A percentile compares a stretch with the other conserved stretches of the same genome.
Conservation (phyloP, 2,329 filamentous ascomycete species). For the Emmonsia crescens region DNA sequence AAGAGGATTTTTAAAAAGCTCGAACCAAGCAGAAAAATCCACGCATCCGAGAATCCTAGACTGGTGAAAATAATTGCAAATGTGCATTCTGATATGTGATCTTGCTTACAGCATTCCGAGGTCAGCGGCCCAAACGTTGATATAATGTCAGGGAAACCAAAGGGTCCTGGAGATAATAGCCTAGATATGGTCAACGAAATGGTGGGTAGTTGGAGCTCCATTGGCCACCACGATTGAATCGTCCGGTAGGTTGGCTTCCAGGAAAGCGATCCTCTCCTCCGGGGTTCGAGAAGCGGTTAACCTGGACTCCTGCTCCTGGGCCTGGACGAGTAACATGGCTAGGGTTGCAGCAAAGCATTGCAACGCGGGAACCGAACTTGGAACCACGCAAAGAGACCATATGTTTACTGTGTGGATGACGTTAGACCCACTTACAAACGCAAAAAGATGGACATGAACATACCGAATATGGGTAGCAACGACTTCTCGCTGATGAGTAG, state of each 20-base stretch:
- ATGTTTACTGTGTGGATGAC: conserved; percentile 54
- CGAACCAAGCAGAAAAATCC: conserved; percentile 15
- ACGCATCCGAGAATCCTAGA: conserved; percentile 18
- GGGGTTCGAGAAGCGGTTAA: conserved; percentile 49
- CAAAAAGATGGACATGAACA: not conserved
- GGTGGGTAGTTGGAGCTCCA: conserved; percentile 29
- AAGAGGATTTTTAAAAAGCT: conserved; percentile 12
- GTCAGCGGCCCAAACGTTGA: not conserved
- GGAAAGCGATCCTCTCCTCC: conserved; percentile 27
- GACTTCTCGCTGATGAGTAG: conserved; percentile 78
- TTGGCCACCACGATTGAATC: conserved; percentile 27
- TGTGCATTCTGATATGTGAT: conserved; percentile 13
- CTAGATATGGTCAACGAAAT: conserved; percentile 22
- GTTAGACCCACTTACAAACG: conserved; percentile 8
- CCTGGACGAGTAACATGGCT: conserved; percentile 80
- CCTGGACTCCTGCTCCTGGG: conserved; percentile 60
- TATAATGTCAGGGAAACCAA: not conserved
- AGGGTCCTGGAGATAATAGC: conserved; percentile 1
- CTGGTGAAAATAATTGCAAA: conserved; percentile 16
- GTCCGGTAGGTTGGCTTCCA: conserved; percentile 26
- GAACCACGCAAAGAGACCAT: conserved; percentile 98
- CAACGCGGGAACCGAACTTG: conserved; percentile 95
- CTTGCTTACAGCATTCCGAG: not conserved
- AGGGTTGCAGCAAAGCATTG: conserved; percentile 97
- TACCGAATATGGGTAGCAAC: conserved; percentile 82